Evolutionary conservation across 75 land plant genomes (phyloP).

Genomic region (Cupressus sempervirens): DNA sequence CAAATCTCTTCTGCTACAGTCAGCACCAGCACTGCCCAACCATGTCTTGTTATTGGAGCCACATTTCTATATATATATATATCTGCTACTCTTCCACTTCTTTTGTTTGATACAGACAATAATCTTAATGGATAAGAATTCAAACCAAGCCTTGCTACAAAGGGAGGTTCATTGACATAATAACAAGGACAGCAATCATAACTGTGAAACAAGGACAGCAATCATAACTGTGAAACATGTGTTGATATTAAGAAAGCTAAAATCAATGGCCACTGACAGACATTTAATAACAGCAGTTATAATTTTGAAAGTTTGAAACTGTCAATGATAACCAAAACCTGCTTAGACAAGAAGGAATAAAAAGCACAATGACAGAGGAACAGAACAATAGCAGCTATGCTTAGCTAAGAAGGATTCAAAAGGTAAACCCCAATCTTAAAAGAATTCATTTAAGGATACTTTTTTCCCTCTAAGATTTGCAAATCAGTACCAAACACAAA

Average conservation of each 20-base stretch:
- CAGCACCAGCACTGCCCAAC: too few species aligned
- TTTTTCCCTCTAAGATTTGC: not conserved
- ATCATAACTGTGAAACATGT: too few species aligned
- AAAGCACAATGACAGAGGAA: not conserved
- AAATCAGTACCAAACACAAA: not conserved
- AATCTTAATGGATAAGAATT: not conserved
- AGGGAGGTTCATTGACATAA: not conserved
- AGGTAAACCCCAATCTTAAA: too few species aligned
- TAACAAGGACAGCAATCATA: too few species aligned
- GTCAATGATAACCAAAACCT: not conserved
- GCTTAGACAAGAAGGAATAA: not conserved
- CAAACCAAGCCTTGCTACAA: not conserved
- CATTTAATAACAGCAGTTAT: not conserved
- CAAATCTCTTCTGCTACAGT: too few species aligned
- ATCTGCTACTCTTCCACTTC: too few species aligned
- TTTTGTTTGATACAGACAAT: too few species aligned
- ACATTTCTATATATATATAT: too few species aligned
- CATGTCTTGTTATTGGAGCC: too few species aligned
- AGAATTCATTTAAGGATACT: not conserved
- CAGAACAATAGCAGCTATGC: not conserved
- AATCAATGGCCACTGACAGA: not conserved
- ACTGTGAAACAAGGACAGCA: too few species aligned
- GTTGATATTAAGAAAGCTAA: not conserved
- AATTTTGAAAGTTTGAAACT: not conserved
- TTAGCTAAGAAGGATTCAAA: too few species aligned